Evolutionary conservation across 495 filamentous ascomycete species (phyloP).

Genomic region (Xylaria telfairii): DNA sequence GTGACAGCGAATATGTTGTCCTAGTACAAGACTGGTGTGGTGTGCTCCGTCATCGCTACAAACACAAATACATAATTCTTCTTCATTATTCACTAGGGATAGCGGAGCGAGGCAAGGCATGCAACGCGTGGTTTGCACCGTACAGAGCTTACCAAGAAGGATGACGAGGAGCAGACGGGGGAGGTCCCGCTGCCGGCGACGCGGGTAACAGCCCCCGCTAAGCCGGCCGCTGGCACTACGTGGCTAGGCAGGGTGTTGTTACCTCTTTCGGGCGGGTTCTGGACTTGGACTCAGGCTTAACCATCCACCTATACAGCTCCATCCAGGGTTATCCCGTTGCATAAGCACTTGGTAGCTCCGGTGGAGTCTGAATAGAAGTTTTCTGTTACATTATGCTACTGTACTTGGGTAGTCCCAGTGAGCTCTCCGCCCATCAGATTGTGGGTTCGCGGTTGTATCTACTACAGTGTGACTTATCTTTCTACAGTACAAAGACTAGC

Average conservation of each 20-base stretch:
- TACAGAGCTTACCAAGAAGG: not conserved
- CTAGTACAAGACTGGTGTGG: not conserved
- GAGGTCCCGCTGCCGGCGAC: conserved; percentile 17
- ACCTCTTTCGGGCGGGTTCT: not conserved
- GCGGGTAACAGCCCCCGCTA: conserved; percentile 17
- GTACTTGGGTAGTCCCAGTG: not conserved
- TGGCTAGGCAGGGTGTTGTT: not conserved
- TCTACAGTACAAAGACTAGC: not conserved
- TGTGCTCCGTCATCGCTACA: not conserved
- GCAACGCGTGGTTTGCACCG: conserved; percentile 13
- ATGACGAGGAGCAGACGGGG: not conserved
- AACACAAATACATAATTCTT: not conserved
- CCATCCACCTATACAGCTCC: not conserved
- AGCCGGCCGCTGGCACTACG: conserved; percentile 17
- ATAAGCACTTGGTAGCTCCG: conserved; percentile 12
- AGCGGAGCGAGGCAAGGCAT: not conserved
- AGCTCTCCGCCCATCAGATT: conserved; percentile 6
- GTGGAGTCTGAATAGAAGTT: not conserved
- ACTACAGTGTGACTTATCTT: not conserved
- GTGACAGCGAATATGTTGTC: conserved; percentile 9
- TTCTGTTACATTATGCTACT: not conserved
- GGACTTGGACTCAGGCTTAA: conserved; percentile 11
- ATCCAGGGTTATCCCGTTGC: not conserved
- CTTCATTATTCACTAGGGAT: not conserved
- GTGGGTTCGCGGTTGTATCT: not conserved